phyloP scores from a whole-genome alignment of 2,329 filamentous ascomycete species.

The Fusarium algeriense region DNA sequence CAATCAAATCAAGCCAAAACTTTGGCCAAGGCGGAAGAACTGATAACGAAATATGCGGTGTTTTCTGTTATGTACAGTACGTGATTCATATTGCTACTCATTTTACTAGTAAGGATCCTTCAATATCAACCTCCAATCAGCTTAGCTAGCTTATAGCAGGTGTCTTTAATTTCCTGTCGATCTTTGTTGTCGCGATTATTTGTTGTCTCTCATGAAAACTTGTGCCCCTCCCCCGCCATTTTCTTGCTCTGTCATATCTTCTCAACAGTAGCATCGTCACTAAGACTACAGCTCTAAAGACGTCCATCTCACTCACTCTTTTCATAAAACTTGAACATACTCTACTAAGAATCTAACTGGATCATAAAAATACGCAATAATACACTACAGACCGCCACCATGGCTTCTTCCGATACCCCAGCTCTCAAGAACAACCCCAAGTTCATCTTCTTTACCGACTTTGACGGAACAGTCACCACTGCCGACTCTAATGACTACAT shows the following conservation, averaged over 20 bases:
- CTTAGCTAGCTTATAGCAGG: constrained; percentile 26
- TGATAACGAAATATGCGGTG: constrained; percentile 37
- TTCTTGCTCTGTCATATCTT: constrained; percentile 36
- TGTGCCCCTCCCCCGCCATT: constrained; percentile 47
- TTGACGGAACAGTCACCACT: constrained; percentile 93
- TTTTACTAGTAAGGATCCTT: constrained; percentile 25
- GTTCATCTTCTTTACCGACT: constrained; percentile 99
- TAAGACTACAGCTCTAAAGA: constrained; percentile 1
- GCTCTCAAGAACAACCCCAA: constrained; percentile 78
- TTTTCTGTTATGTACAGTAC: constrained; percentile 34
- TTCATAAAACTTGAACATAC: background rate
- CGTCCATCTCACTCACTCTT: constrained; percentile 1
- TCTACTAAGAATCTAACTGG: background rate
- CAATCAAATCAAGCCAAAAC: constrained; percentile 15
- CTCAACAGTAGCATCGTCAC: constrained; percentile 14
- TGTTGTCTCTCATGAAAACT: constrained; percentile 39
- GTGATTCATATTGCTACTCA: constrained; percentile 21
- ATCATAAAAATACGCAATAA: background rate
- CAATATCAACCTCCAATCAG: constrained; percentile 40
- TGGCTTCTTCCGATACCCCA: constrained; percentile 64
- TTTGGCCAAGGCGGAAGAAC: constrained; percentile 21
- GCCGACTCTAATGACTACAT: constrained; percentile 76
- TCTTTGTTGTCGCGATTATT: constrained; percentile 25
- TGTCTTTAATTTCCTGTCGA: constrained; percentile 33
- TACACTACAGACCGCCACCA: constrained; percentile 42